Percentiles rank a stretch among this genome's conserved stretches.
These are phyloP conservation scores for Emmonsiellopsis sp. DNA, from an alignment of 2,329 filamentous ascomycete genomes.

Conservation along the genomic window DNA sequence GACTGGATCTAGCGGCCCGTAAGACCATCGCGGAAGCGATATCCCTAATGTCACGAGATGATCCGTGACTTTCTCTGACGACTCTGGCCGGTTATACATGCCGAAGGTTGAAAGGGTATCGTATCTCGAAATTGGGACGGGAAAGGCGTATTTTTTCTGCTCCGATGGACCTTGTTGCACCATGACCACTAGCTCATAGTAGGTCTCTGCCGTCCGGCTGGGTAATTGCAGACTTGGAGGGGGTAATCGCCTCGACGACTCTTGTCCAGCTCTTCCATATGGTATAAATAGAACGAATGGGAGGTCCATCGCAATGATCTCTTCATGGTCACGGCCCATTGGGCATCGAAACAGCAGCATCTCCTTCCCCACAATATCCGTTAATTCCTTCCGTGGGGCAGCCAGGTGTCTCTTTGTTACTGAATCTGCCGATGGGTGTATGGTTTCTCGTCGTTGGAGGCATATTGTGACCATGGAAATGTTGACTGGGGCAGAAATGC, in stretches of 20 bases:
- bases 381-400: conserved; percentile 79
- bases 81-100: conserved; percentile 97
- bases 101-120: conserved; percentile 97
- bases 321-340: conserved; percentile 74
- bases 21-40: conserved; percentile 89
- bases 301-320: conserved; percentile 88
- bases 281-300: conserved; percentile 97
- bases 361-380: conserved; percentile 91
- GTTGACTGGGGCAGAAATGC: conserved; percentile 78
- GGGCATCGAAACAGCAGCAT: conserved; percentile 82
- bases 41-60: conserved; percentile 87
- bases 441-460: conserved; percentile 86
- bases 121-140: conserved; percentile 83
- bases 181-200: conserved; percentile 90
- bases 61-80: conserved; percentile 74
- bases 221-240: conserved; percentile 85
- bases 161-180: conserved; percentile 82
- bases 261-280: conserved; percentile 81
- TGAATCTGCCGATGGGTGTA: conserved; percentile 91
- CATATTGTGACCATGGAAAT: conserved; percentile 91
- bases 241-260: conserved; percentile 79
- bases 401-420: conserved; percentile 85
- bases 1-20: conserved; percentile 88
- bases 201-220: conserved; percentile 91
- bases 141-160: conserved; percentile 84